Percentiles rank a stretch among this genome's conserved stretches.
These are phyloP conservation scores for Sporothrix variecibatus DNA, from an alignment of 2,329 filamentous ascomycete species.

Conservation along the genomic window DNA sequence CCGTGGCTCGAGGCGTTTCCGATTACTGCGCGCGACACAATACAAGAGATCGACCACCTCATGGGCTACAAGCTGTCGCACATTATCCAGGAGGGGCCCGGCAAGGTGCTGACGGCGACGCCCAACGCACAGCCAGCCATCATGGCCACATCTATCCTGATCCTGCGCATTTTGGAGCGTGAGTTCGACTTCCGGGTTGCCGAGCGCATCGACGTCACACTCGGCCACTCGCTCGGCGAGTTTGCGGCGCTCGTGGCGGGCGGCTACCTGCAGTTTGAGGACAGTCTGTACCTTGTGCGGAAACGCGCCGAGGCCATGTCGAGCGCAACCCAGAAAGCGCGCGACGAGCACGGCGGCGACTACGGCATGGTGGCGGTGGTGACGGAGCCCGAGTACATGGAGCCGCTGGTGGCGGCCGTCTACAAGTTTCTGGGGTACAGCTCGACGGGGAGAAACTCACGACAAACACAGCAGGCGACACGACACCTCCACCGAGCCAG, in stretches of 20 bases:
- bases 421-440: constrained; percentile 75
- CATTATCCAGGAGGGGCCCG: constrained; percentile 79
- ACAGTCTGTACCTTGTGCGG: constrained; percentile 76
- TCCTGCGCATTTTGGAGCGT: constrained; percentile 80
- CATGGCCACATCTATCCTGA: constrained; percentile 90
- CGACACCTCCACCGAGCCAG: constrained; percentile 67
- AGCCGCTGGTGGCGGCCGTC: constrained; percentile 69
- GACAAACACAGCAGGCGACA: neutral
- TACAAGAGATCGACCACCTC: constrained; percentile 82
- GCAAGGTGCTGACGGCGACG: constrained; percentile 74
- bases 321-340: constrained; percentile 68
- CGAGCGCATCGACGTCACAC: constrained; percentile 74
- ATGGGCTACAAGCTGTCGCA: constrained; percentile 74
- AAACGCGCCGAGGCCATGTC: constrained; percentile 82
- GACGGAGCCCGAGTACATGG: constrained; percentile 78
- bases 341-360: constrained; percentile 69
- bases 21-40: constrained; percentile 68
- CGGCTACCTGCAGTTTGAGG: constrained; percentile 74
- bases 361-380: constrained; percentile 95
- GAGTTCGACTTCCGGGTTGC: constrained; percentile 77
- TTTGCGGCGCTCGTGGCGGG: constrained; percentile 88
- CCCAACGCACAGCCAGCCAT: constrained; percentile 92
- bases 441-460: constrained; percentile 67
- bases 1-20: constrained; percentile 90
- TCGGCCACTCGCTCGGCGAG: constrained; percentile 90